phyloP scores from a whole-genome alignment of 2,329 filamentous ascomycete species.

The Verticillium dahliae region DNA sequence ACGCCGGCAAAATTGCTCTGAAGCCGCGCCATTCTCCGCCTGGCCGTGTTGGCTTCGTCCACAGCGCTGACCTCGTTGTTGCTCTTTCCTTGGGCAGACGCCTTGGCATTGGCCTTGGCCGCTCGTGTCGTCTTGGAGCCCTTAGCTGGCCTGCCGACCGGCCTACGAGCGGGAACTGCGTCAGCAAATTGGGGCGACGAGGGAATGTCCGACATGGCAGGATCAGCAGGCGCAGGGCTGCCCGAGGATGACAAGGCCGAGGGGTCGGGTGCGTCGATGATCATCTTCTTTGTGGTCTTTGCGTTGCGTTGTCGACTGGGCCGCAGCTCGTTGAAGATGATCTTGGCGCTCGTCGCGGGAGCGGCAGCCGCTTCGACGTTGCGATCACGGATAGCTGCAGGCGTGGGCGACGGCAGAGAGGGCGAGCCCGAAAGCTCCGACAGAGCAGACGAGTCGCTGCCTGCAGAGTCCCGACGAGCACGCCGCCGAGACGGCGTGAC shows the following conservation, averaged over 20 bases:
- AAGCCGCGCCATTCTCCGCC: background rate
- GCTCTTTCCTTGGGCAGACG: background rate
- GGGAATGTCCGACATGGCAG: background rate
- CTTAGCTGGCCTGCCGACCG: background rate
- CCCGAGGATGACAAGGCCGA: background rate
- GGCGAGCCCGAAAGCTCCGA: conserved; percentile 24
- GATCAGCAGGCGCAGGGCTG: background rate
- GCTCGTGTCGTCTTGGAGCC: background rate
- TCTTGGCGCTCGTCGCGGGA: background rate
- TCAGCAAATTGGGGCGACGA: background rate
- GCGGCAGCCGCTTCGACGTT: background rate
- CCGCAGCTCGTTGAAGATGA: background rate
- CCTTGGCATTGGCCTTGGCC: background rate
- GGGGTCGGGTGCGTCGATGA: background rate
- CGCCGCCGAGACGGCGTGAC: conserved; percentile 28
- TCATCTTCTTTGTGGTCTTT: background rate
- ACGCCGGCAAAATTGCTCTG: background rate
- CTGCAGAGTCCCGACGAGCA: conserved; percentile 27
- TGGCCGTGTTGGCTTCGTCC: background rate
- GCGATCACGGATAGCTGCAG: conserved; percentile 2
- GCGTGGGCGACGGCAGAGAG: conserved; percentile 29
- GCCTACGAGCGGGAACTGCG: background rate
- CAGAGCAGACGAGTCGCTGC: conserved; percentile 33
- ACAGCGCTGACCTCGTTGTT: background rate
- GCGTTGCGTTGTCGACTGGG: background rate